Base-by-base conservation (phyloP, 305 asterid genomes). In the Plantago rigida region DNA sequence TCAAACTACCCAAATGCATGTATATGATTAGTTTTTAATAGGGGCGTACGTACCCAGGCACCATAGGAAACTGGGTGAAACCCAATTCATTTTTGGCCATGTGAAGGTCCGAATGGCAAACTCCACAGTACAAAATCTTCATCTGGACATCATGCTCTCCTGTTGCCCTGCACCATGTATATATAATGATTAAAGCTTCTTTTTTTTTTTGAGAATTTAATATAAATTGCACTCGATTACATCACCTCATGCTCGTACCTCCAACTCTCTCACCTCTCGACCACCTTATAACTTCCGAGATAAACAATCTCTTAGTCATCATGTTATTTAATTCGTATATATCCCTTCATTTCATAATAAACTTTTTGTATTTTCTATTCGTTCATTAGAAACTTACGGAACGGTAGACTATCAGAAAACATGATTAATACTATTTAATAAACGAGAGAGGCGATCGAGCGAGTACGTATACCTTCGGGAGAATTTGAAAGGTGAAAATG, bases 31-130 rank as follows among this genome's bases (percentile, higher is more conserved):
- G 5, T 51, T 5, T 2, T 12, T 51, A 51, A 0, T 15, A 50
- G 6, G 11, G 14, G 22, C 12, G 36, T 47, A 5, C 63, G 5
- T 72, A 79, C 85, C 89, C 84, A 0, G 86, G 89, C 0, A 80
- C 79, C 48, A 80, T n/a, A 2, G 86, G 86, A 15, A 45, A 83
- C 2, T 63, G 61, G 42, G 80, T 72, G 26, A 66, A 24, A 10
- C 83, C 82, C 80, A 78, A 73, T 29, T 80, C 84, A 17, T 76
- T 83, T 65, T 74, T 76, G 56, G 67, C 64, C 75, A 68, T 68
- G 41, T 80, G 82, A 64, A 83, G 82, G 69, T 83, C 89, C 0
- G 84, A 74, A 31, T 80, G 86, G 52, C 86, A 83, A 3, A 83
- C 75, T 52, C 89, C 89, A 67, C 86, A 80, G 8, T 70, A 76